phyloP scores from a whole-genome alignment of 1,284 basidiomycete genomes.

The Bjerkandera adusta region DNA sequence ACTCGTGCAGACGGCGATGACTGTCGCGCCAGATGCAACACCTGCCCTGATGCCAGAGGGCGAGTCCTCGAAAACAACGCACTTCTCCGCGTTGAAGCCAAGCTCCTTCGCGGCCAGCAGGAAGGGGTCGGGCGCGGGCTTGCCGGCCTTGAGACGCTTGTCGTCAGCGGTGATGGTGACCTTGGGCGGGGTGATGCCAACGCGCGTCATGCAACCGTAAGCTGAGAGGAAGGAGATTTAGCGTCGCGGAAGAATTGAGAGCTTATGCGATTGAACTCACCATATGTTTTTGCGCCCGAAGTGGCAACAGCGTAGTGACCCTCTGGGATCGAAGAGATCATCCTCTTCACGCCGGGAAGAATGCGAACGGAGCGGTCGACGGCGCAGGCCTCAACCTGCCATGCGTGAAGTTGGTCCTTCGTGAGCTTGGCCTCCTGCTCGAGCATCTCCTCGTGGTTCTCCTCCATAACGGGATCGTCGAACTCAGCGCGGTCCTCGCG shows the following conservation, averaged over 20 bases:
- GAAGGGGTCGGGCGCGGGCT: constrained; percentile 75
- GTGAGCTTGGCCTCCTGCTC: constrained; percentile 27
- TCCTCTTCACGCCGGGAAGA: constrained; percentile 67
- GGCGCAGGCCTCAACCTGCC: constrained; percentile 58
- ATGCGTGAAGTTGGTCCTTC: constrained; percentile 40
- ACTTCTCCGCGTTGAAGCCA: constrained; percentile 55
- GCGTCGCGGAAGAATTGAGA: not conserved
- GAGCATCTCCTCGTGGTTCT: constrained; percentile 34
- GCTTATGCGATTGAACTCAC: constrained; percentile 30
- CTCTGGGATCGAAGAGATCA: constrained; percentile 68
- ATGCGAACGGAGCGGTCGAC: constrained; percentile 72
- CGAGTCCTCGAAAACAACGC: constrained; percentile 77
- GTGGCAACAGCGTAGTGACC: constrained; percentile 76
- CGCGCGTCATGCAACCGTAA: constrained; percentile 69
- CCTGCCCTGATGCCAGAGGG: constrained; percentile 74
- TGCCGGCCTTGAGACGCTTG: constrained; percentile 62
- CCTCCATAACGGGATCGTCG: constrained; percentile 39
- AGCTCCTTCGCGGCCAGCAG: constrained; percentile 73
- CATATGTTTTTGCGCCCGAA: constrained; percentile 73
- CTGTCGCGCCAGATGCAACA: constrained; percentile 69
- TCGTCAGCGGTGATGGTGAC: constrained; percentile 83
- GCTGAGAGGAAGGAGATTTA: constrained; percentile 34
- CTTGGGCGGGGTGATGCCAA: constrained; percentile 68
- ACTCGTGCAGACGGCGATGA: constrained; percentile 75
- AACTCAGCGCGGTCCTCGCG: constrained; percentile 37